Evolutionary conservation across 352 stramenopile genomes (phyloP).

Genomic region (Phytophthora sojae): DNA sequence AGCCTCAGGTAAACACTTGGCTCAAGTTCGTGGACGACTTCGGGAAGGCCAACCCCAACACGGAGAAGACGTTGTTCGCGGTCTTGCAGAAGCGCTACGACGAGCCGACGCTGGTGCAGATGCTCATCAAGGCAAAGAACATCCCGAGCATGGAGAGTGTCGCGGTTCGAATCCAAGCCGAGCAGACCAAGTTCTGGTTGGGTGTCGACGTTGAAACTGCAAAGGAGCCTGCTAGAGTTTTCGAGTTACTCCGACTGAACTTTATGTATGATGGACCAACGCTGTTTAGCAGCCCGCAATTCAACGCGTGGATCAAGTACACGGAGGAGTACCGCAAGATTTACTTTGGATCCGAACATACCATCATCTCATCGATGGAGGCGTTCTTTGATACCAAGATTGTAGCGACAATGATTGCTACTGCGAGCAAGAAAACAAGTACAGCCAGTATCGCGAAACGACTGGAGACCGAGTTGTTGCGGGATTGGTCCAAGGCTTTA

Average conservation of each 20-base stretch:
- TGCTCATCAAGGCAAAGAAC: conserved; percentile 20
- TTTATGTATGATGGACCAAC: neutral
- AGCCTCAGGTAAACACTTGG: conserved; percentile 5
- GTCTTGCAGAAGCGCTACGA: neutral
- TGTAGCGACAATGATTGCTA: conserved; percentile 13
- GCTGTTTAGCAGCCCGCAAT: conserved; percentile 7
- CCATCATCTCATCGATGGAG: conserved; percentile 10
- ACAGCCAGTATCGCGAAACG: conserved; percentile 13
- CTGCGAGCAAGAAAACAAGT: conserved; percentile 1
- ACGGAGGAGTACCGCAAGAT: conserved; percentile 17
- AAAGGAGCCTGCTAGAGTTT: neutral
- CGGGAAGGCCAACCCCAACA: neutral
- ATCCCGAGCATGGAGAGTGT: conserved; percentile 11
- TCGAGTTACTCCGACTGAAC: conserved; percentile 6
- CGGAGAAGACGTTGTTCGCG: conserved; percentile 3
- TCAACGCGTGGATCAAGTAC: conserved; percentile 9
- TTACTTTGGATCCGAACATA: conserved; percentile 8
- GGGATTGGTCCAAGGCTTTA: conserved; percentile 9
- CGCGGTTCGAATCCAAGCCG: conserved; percentile 9
- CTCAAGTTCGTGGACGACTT: conserved; percentile 10
- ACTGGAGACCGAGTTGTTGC: conserved; percentile 10
- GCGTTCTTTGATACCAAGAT: conserved; percentile 3
- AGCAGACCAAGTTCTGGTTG: conserved; percentile 14
- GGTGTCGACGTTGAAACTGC: neutral
- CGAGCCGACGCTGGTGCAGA: conserved; percentile 4